phyloP scores from a whole-genome alignment of 2,329 filamentous ascomycete species.

The Neospermospora avenae region DNA sequence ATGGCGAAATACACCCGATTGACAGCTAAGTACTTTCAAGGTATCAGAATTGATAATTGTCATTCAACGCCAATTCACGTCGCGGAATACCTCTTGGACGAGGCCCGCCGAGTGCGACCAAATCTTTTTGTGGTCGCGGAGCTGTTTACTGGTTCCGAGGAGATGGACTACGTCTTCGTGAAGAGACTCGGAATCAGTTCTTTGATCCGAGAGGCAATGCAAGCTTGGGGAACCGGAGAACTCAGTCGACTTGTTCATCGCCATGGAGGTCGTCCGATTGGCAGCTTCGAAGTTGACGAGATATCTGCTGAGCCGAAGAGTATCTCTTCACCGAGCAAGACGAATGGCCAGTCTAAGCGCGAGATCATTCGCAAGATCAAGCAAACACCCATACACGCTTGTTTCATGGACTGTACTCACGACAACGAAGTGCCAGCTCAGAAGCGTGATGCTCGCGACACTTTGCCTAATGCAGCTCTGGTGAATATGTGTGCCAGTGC shows the following conservation, averaged over 20 bases:
- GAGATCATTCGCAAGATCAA: conserved; percentile 73
- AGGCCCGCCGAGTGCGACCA: conserved; percentile 83
- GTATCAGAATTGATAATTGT: conserved; percentile 96
- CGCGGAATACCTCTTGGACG: conserved; percentile 90
- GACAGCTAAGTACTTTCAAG: conserved; percentile 92
- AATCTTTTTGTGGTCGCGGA: conserved; percentile 92
- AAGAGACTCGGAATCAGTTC: conserved; percentile 88
- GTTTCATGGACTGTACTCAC: conserved; percentile 99
- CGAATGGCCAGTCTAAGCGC: conserved; percentile 34
- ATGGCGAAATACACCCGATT: conserved; percentile 91
- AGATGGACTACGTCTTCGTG: conserved; percentile 94
- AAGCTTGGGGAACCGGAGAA: conserved; percentile 93
- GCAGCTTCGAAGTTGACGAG: conserved; percentile 94
- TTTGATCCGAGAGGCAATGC: conserved; percentile 96
- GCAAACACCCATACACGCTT: conserved; percentile 81
- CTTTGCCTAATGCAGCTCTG: conserved; percentile 86
- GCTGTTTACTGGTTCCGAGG: conserved; percentile 91
- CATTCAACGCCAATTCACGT: conserved; percentile 95
- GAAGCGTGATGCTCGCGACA: conserved; percentile 91
- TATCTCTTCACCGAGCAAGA: conserved; percentile 27
- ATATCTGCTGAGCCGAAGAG: conserved; percentile 59
- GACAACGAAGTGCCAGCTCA: conserved; percentile 97
- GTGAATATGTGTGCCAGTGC: conserved; percentile 96
- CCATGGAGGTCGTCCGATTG: conserved; percentile 90
- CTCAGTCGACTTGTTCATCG: conserved; percentile 89